Evolutionary conservation across 352 stramenopile genomes (phyloP).

Genomic region (Blastocystis sp.): DNA sequence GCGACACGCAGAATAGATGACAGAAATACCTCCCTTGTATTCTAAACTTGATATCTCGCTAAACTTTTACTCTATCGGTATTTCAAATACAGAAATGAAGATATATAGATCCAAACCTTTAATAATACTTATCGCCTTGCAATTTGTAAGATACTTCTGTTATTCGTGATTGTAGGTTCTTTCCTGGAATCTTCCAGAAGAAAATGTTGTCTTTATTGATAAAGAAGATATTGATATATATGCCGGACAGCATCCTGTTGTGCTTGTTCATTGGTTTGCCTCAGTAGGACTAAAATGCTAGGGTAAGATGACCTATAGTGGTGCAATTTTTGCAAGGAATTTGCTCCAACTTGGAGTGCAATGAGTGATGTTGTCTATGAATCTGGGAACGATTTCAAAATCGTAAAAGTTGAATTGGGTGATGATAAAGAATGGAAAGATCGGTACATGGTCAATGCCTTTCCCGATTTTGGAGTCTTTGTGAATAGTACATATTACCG

Average conservation of each 20-base stretch:
- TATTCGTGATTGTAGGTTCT: not conserved
- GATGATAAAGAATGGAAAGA: constrained; percentile 28
- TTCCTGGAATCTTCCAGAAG: not conserved
- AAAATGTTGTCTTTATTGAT: constrained; percentile 9
- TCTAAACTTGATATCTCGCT: too few species aligned
- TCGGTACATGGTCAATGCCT: not conserved
- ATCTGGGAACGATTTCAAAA: not conserved
- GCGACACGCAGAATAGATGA: too few species aligned
- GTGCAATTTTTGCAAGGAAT: constrained; percentile 31
- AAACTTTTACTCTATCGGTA: too few species aligned
- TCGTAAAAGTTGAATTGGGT: constrained; percentile 25
- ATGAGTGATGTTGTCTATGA: constrained; percentile 12
- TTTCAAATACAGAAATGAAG: too few species aligned
- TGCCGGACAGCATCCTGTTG: not conserved
- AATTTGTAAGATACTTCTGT: too few species aligned
- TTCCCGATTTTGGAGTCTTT: constrained; percentile 43
- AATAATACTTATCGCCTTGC: too few species aligned
- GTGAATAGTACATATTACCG: constrained; percentile 2
- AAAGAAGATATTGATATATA: constrained; percentile 7
- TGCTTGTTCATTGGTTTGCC: constrained; percentile 40
- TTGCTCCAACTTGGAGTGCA: constrained; percentile 10
- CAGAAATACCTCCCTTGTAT: too few species aligned
- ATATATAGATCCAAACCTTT: too few species aligned
- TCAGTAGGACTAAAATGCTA: not conserved
- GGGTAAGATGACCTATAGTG: not conserved